These are phyloP conservation scores for Saccharomycopsis oosterbeekiorum DNA, from an alignment of 805 yeast species.

Conservation along the genomic window DNA sequence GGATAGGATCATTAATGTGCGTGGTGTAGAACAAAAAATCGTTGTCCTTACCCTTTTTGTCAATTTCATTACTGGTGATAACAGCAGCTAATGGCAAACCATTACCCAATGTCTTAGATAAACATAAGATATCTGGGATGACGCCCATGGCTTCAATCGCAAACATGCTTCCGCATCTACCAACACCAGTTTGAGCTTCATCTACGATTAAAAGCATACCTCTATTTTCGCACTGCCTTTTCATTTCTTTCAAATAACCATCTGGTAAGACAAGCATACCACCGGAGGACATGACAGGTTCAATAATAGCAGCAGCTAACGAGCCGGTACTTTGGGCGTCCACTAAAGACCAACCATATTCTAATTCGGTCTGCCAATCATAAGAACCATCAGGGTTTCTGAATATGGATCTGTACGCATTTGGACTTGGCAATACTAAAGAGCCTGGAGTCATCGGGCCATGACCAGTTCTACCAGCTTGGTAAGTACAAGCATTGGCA, in stretches of 20 bases:
- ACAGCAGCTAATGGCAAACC: slow-evolving; percentile 28
- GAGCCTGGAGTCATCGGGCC: slow-evolving; percentile 25
- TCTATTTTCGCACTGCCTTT: slow-evolving; percentile 27
- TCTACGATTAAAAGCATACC: slow-evolving; percentile 42
- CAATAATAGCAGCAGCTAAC: slow-evolving; percentile 41
- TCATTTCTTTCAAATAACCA: slow-evolving; percentile 25
- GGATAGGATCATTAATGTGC: slow-evolving; percentile 26
- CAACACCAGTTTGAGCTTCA: slow-evolving; percentile 48
- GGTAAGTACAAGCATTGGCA: slow-evolving; percentile 23
- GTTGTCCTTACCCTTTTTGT: slow-evolving; percentile 20
- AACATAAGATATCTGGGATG: slow-evolving; percentile 27
- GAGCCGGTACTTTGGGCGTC: slow-evolving; percentile 28
- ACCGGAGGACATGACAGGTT: slow-evolving; percentile 45
- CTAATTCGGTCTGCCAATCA: slow-evolving; percentile 25
- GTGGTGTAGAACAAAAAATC: slow-evolving; percentile 25
- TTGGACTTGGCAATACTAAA: slow-evolving; percentile 24
- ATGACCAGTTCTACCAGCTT: slow-evolving; percentile 24
- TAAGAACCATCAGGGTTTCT: slow-evolving; percentile 24
- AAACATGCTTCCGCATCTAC: slow-evolving; percentile 42
- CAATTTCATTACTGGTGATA: slow-evolving; percentile 22
- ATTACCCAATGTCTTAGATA: slow-evolving; percentile 27
- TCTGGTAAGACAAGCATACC: slow-evolving; percentile 37
- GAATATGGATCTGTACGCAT: slow-evolving; percentile 24
- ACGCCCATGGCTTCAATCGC: slow-evolving; percentile 26
- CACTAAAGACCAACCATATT: slow-evolving; percentile 23